Percentiles rank a stretch among this genome's conserved stretches.
phyloP scores from a whole-genome alignment of 495 filamentous ascomycete species.

The Gamarada debralockiae region DNA sequence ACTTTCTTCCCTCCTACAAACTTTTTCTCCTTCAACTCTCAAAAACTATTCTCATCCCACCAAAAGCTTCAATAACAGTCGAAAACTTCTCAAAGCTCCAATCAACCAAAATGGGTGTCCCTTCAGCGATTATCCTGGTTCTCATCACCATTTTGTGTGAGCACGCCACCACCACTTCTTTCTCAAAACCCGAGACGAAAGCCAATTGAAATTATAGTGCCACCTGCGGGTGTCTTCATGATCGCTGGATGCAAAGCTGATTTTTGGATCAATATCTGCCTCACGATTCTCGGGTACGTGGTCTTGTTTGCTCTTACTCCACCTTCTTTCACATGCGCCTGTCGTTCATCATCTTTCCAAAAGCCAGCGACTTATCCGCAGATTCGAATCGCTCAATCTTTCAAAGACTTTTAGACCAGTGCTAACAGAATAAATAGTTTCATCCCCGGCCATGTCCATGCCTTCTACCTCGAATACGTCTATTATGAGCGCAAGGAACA shows the following conservation, averaged over 20 bases:
- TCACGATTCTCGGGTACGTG: slow-evolving; percentile 78
- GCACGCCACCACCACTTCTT: not conserved
- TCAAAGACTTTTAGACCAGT: no score
- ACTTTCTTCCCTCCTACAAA: no score
- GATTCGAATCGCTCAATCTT: not conserved
- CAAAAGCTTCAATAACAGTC: not conserved
- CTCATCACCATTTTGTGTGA: slow-evolving; percentile 54
- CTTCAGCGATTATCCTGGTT: slow-evolving; percentile 49
- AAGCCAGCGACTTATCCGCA: no score
- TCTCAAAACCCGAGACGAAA: not conserved
- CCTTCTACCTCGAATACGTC: slow-evolving; percentile 86
- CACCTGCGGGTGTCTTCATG: slow-evolving; percentile 81
- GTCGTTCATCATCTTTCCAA: no score
- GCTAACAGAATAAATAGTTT: slow-evolving; percentile 41
- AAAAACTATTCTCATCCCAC: not conserved
- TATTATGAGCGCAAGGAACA: slow-evolving; percentile 72
- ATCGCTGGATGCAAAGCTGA: slow-evolving; percentile 85
- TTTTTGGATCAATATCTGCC: slow-evolving; percentile 85
- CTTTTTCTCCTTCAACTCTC: not conserved
- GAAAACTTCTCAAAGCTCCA: not conserved
- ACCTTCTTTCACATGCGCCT: no score
- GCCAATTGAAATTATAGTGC: slow-evolving; percentile 34
- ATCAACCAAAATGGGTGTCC: slow-evolving; percentile 44
- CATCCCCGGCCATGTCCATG: slow-evolving; percentile 80
- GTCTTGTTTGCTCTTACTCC: not conserved